Evolutionary conservation across 169 alveolate genomes (phyloP).

Genomic region (Toxoplasma gondii): DNA sequence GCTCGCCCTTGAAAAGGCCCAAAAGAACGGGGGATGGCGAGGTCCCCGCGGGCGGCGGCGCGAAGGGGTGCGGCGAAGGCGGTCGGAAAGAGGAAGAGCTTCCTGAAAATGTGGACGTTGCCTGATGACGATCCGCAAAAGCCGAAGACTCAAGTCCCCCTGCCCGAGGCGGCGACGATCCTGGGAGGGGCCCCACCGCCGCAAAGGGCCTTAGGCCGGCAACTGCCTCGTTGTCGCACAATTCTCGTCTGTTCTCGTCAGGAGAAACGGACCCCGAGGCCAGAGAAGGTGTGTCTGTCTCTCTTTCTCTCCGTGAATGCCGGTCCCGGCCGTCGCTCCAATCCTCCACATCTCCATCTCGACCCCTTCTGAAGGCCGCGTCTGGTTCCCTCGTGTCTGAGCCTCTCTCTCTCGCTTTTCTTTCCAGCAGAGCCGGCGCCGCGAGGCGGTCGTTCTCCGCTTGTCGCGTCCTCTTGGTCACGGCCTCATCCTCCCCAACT

Average conservation of each 20-base stretch:
- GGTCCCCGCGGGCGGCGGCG: neutral
- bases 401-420: neutral
- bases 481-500: neutral
- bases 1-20: conserved; percentile 46
- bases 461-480: neutral
- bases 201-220: neutral
- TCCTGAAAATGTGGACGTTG: neutral
- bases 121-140: neutral
- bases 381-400: neutral
- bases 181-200: neutral
- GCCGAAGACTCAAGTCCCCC: neutral
- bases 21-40: conserved; percentile 44
- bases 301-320: neutral
- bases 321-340: neutral
- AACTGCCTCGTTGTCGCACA: neutral
- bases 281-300: neutral
- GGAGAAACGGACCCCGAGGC: neutral
- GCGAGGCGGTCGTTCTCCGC: neutral
- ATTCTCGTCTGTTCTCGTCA: neutral
- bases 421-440: neutral
- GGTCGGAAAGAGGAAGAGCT: neutral
- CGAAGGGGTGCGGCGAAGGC: neutral
- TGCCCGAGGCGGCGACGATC: neutral
- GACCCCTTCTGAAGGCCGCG: neutral
- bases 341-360: neutral